A percentile compares a stretch with the other conserved stretches of the same genome.
Evolutionary conservation across 768 basidiomycete genomes (phyloP).

Genomic region (Mycena kentingensis): DNA sequence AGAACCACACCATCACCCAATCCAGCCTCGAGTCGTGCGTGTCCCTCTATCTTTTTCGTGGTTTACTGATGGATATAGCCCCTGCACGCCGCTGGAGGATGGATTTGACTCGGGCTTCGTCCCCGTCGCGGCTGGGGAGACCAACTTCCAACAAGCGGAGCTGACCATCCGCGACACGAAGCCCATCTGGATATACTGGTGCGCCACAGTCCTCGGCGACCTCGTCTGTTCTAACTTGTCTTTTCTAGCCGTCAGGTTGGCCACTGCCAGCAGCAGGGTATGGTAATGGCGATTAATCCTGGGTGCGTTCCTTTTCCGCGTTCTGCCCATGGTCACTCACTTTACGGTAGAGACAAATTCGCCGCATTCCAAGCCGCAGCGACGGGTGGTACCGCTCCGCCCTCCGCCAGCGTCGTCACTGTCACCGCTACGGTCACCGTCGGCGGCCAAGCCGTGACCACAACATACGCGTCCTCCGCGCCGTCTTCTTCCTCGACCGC

Average conservation of each 20-base stretch:
- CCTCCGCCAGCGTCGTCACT: constrained; percentile 29
- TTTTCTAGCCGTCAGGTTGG: constrained; percentile 37
- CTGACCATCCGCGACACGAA: constrained; percentile 43
- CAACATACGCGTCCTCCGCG: constrained; percentile 27
- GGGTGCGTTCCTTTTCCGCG: no score
- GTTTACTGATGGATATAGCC: constrained; percentile 25
- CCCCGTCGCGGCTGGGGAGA: constrained; percentile 46
- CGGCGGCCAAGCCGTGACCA: constrained; percentile 26
- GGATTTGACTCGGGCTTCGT: constrained; percentile 64
- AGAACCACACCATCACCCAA: constrained; percentile 63
- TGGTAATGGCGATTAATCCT: constrained; percentile 71
- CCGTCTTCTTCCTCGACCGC: constrained; percentile 25
- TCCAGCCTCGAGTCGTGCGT: constrained; percentile 42
- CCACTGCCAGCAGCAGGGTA: constrained; percentile 56
- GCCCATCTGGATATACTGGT: constrained; percentile 62
- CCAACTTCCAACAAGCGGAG: constrained; percentile 47
- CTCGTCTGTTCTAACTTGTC: neutral
- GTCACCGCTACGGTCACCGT: constrained; percentile 40
- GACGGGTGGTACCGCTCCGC: constrained; percentile 32
- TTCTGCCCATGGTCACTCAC: no score
- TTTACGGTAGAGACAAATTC: constrained; percentile 50
- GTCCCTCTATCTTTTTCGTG: neutral
- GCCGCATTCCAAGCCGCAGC: constrained; percentile 58
- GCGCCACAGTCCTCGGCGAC: neutral
- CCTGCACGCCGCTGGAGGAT: constrained; percentile 41